Evolutionary conservation across 73 alveolate genomes (phyloP).

Genomic region (Paraurostyla sp.): DNA sequence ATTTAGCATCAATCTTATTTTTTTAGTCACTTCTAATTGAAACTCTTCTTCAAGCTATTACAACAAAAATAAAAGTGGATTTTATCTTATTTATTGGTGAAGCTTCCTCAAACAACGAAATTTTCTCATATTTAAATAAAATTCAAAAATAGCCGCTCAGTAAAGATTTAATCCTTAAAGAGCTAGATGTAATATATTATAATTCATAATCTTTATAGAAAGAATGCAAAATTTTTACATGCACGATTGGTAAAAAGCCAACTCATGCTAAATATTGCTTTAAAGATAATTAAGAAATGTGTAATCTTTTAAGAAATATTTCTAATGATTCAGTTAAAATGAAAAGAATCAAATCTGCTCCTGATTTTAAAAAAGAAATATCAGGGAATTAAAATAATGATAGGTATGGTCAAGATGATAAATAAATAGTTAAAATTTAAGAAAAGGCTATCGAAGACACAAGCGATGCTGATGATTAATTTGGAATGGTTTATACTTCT

Average conservation of each 20-base stretch:
- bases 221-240: not conserved
- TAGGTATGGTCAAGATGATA: not conserved
- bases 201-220: not conserved
- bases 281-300: conserved; percentile 19
- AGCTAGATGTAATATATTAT: too few relatives aligned
- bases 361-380: not conserved
- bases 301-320: not conserved
- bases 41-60: not conserved
- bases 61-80: conserved; percentile 51
- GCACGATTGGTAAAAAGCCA: conserved; percentile 58
- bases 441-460: too few relatives aligned
- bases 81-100: conserved; percentile 65
- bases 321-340: conserved; percentile 39
- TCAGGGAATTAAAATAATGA: not conserved
- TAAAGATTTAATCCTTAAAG: too few relatives aligned
- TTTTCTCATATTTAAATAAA: conserved; percentile 22
- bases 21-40: not conserved
- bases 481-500: too few relatives aligned
- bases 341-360: conserved; percentile 52
- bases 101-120: conserved; percentile 12
- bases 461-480: too few relatives aligned
- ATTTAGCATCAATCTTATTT: not conserved
- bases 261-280: conserved; percentile 35
- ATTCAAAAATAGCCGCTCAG: not conserved
- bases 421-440: too few relatives aligned